Conservation (phyloP, 257 asterid genomes). For the Prunella vulgaris region DNA sequence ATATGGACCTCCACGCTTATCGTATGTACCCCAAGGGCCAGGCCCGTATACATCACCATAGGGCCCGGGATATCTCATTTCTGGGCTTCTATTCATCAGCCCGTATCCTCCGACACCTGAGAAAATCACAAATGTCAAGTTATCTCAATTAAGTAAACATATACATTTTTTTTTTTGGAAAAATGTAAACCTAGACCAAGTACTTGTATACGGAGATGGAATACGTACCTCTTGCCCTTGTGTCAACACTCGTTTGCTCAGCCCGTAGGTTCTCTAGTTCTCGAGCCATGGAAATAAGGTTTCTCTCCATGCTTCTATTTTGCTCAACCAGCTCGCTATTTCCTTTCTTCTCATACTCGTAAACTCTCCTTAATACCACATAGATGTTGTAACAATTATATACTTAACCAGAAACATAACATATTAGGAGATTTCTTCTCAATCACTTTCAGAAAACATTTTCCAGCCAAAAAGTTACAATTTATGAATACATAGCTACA, state of each 20-base stretch:
- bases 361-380: constrained; percentile 47
- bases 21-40: constrained; percentile 59
- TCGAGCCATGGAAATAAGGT: constrained; percentile 82
- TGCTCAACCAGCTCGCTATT: constrained; percentile 67
- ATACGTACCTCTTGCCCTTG: constrained; percentile 44
- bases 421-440: neutral
- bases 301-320: constrained; percentile 66
- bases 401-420: constrained; percentile 7
- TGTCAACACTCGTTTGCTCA: constrained; percentile 47
- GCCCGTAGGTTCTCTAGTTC: constrained; percentile 83
- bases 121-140: neutral
- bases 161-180: neutral
- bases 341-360: constrained; percentile 74
- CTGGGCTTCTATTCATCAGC: constrained; percentile 69
- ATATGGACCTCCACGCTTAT: constrained; percentile 44
- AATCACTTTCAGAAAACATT: neutral
- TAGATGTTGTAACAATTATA: constrained; percentile 13
- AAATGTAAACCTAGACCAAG: neutral
- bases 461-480: neutral
- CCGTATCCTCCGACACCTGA: constrained; percentile 64
- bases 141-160: neutral
- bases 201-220: neutral
- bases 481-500: neutral
- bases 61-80: constrained; percentile 51
- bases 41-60: constrained; percentile 49